phyloP scores from a whole-genome alignment of 495 filamentous ascomycete species.

The Aeminium ludgeri region DNA sequence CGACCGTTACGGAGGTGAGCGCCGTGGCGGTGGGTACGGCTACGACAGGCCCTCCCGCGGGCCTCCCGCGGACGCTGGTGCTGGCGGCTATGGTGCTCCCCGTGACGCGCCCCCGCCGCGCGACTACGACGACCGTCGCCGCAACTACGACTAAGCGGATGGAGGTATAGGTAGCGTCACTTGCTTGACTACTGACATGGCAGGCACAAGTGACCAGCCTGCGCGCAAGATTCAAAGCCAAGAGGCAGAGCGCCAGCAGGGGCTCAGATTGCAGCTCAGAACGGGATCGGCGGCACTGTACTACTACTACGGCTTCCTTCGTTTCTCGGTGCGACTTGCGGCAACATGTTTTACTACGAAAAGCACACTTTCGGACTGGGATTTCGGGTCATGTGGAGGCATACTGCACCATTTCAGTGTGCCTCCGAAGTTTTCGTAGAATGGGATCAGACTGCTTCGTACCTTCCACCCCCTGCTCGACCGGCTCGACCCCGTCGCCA shows the following conservation, averaged over 20 bases:
- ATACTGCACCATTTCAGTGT: slow-evolving; percentile 1
- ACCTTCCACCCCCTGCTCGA: too few species aligned
- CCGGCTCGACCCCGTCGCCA: too few species aligned
- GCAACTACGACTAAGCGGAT: slow-evolving; percentile 12
- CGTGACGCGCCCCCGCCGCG: slow-evolving; percentile 12
- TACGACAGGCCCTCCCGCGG: slow-evolving; percentile 11
- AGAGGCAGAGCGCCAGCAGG: neutral
- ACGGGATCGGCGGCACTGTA: neutral
- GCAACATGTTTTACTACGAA: slow-evolving; percentile 3
- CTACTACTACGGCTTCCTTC: neutral
- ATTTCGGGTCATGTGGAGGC: neutral
- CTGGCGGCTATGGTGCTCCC: slow-evolving; percentile 4
- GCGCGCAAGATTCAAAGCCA: neutral
- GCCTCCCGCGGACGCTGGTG: slow-evolving; percentile 6
- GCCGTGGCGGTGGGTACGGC: slow-evolving; percentile 8
- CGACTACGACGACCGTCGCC: slow-evolving; percentile 11
- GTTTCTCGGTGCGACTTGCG: slow-evolving; percentile 1
- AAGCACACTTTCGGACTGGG: neutral
- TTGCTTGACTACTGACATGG: slow-evolving; percentile 13
- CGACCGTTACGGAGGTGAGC: slow-evolving; percentile 1
- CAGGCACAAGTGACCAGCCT: slow-evolving; percentile 2
- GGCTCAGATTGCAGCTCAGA: slow-evolving; percentile 1
- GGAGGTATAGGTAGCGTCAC: slow-evolving; percentile 6
- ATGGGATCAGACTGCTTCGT: slow-evolving; percentile 1
- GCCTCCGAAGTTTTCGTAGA: slow-evolving; percentile 1